phyloP scores from a whole-genome alignment of 2,329 filamentous ascomycete species.

The Diplodia scrobiculata region DNA sequence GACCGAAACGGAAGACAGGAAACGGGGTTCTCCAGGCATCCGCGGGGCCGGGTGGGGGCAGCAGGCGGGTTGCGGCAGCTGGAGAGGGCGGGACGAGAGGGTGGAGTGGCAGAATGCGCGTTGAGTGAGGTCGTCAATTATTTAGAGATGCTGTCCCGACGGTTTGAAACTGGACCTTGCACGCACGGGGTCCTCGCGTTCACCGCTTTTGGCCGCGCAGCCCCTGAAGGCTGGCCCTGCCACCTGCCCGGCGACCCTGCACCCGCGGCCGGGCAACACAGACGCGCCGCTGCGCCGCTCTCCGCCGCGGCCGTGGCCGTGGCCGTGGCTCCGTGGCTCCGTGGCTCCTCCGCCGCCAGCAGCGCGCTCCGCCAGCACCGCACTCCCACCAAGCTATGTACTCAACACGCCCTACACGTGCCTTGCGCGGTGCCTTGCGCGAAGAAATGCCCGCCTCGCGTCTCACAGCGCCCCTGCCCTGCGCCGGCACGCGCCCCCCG shows the following conservation, averaged over 20 bases:
- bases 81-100: not conserved
- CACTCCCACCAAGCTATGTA: not conserved
- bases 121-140: slow-evolving; percentile 9
- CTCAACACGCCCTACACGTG: not conserved
- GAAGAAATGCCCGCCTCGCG: slow-evolving; percentile 1
- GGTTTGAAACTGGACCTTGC: slow-evolving; percentile 26
- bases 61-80: slow-evolving; percentile 7
- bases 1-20: slow-evolving; percentile 9
- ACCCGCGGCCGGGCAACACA: not conserved
- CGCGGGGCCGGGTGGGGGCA: slow-evolving; percentile 4
- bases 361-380: not conserved
- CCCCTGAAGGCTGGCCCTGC: slow-evolving; percentile 17
- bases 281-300: slow-evolving; percentile 1
- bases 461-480: slow-evolving; percentile 11
- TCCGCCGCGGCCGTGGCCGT: not conserved
- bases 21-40: slow-evolving; percentile 11
- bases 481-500: not conserved
- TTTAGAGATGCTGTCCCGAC: slow-evolving; percentile 27
- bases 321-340: not conserved
- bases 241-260: not conserved
- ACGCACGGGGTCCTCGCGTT: slow-evolving; percentile 19
- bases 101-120: not conserved
- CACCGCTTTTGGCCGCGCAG: slow-evolving; percentile 19
- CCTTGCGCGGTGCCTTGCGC: not conserved
- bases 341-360: not conserved